Conservation (phyloP, 352 stramenopile species). For the Elongisporangium anandrum region DNA sequence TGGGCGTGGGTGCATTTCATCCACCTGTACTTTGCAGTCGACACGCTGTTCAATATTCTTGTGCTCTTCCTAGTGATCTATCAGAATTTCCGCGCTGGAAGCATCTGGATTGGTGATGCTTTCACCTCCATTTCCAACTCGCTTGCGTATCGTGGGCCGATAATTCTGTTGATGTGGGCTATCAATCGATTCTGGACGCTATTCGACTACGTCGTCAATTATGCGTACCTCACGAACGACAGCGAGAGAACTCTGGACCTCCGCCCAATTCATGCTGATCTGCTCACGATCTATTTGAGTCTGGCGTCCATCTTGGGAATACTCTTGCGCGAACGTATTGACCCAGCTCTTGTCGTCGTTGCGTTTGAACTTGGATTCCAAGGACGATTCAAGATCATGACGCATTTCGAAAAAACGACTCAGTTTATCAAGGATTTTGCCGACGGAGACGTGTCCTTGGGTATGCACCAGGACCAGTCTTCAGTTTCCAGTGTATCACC, state of each 20-base stretch:
- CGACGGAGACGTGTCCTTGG: slow-evolving; percentile 10
- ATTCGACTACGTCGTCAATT: slow-evolving; percentile 25
- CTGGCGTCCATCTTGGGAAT: slow-evolving; percentile 23
- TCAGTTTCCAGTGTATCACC: slow-evolving; percentile 9
- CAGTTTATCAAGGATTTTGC: slow-evolving; percentile 14
- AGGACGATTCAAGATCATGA: slow-evolving; percentile 10
- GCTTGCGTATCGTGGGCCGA: slow-evolving; percentile 24
- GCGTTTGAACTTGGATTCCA: slow-evolving; percentile 14
- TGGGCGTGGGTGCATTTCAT: slow-evolving; percentile 55
- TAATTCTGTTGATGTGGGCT: slow-evolving; percentile 32
- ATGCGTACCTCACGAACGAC: slow-evolving; percentile 15
- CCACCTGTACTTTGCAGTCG: slow-evolving; percentile 34
- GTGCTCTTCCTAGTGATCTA: slow-evolving; percentile 35
- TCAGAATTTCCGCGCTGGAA: slow-evolving; percentile 21
- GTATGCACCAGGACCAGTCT: no score
- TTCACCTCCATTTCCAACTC: slow-evolving; percentile 39
- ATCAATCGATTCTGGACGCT: slow-evolving; percentile 47
- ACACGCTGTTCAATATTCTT: slow-evolving; percentile 30
- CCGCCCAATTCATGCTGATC: slow-evolving; percentile 18
- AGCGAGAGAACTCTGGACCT: slow-evolving; percentile 19
- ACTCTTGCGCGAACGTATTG: slow-evolving; percentile 19
- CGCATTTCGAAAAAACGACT: slow-evolving; percentile 5
- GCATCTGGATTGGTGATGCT: slow-evolving; percentile 42
- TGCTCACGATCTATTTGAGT: slow-evolving; percentile 36
- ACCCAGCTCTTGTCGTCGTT: slow-evolving; percentile 18